Evolutionary conservation across 176 grass and related monocot species (phyloP), one percentile per base, ranked within the genome.

Genomic region (Carex pumila): DNA sequence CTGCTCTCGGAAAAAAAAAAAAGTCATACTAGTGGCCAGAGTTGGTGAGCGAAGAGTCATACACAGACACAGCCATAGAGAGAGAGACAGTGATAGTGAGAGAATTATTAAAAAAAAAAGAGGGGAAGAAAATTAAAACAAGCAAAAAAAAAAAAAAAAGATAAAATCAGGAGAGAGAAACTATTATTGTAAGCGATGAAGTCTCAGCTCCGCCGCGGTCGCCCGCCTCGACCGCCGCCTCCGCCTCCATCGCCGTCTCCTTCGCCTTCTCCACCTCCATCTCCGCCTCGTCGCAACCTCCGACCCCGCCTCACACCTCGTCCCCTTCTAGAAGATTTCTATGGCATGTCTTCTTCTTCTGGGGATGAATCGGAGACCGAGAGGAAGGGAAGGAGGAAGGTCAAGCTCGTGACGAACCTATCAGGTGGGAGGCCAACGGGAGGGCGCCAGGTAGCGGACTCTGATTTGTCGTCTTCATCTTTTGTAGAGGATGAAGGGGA

Each of bases 401-500:
- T 99, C 65, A 96, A 99, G 91, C 86, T 99, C 14, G 90, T 99
- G 0, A 87, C 90, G 65, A 95, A 92, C 88, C 83, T 96, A 30
- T 88, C 91, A 12, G 85, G 85, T 58, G 85, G 82, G 82, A 79
- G 61, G 83, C 88, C 90, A 36, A 89, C 88, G 47, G 89, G 88
- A 17, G 84, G 72, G 9, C 68, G 82, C 13, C 89, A 84, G 79
- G 85, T 87, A 37, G 88, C 84, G 41, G 83, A 79, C 19, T 87
- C 76, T 8, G 94, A 91, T 10, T 89, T 84, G 61, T 80, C 81
- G 5, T 83, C 61, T 2, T 66, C 83, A 6, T 79, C 82, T 12
- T 60, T 74, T 12, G 80, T 37, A 18, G 85, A 65, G 60, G 87
- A 83, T 65, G 87, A 64, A 12, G 88, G 85, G 61, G 84, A 84